Evolutionary conservation across 768 basidiomycete genomes (phyloP).

Genomic region (Auricularia sp.): DNA sequence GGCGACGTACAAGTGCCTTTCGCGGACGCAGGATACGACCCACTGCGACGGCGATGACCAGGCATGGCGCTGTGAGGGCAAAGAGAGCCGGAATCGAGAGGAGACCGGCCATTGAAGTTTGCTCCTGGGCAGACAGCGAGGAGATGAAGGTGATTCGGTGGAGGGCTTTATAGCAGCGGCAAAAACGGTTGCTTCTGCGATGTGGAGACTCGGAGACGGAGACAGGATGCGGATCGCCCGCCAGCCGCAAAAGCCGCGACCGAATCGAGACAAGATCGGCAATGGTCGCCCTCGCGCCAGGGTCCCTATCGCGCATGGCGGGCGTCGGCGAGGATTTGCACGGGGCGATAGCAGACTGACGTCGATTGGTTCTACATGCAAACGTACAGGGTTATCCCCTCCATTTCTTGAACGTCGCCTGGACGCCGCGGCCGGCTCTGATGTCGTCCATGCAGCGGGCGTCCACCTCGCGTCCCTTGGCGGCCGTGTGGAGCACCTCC

Average conservation of each 20-base stretch:
- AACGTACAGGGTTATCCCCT: slow-evolving; percentile 31
- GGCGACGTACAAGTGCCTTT: neutral
- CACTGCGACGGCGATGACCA: neutral
- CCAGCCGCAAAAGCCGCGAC: too few species aligned
- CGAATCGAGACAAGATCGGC: too few species aligned
- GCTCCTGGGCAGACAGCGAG: neutral
- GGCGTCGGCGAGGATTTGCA: too few species aligned
- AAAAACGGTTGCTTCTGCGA: neutral
- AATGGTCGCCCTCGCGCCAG: too few species aligned
- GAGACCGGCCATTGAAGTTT: neutral
- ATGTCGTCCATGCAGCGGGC: slow-evolving; percentile 67
- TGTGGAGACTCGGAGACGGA: neutral
- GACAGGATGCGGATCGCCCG: neutral
- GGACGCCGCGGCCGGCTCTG: slow-evolving; percentile 59
- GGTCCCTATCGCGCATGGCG: too few species aligned
- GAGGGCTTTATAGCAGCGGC: neutral
- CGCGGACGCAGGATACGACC: neutral
- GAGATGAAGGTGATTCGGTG: neutral
- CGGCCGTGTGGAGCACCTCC: slow-evolving; percentile 50
- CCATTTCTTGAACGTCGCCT: slow-evolving; percentile 68
- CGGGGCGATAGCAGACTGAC: too few species aligned
- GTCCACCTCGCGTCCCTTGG: slow-evolving; percentile 54
- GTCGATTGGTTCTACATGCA: too few species aligned
- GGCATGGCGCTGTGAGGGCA: neutral
- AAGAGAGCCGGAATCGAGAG: neutral